Evolutionary conservation across 257 asterid species (phyloP).

Genomic region (Oldenlandia corymbosa): DNA sequence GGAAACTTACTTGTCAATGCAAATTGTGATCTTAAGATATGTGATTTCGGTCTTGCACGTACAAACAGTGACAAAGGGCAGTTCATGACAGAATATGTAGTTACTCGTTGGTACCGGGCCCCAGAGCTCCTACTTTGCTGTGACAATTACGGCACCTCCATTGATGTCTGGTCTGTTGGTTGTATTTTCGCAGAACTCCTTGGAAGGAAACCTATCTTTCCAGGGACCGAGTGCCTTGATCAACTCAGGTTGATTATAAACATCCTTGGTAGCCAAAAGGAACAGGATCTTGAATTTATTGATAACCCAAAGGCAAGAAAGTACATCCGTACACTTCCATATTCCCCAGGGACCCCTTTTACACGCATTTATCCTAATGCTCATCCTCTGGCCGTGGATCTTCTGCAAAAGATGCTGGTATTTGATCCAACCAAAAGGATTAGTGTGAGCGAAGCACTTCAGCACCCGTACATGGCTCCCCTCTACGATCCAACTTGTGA

Average conservation of each 20-base stretch:
- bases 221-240: constrained; percentile 26
- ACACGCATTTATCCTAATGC: constrained; percentile 22
- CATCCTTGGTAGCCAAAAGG: constrained; percentile 26
- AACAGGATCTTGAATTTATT: constrained; percentile 18
- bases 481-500: constrained; percentile 20
- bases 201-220: constrained; percentile 26
- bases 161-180: constrained; percentile 29
- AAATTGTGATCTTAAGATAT: constrained; percentile 27
- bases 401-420: constrained; percentile 26
- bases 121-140: constrained; percentile 28
- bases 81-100: constrained; percentile 29
- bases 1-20: constrained; percentile 25
- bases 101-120: constrained; percentile 29
- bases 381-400: constrained; percentile 23
- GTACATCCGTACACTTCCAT: constrained; percentile 22
- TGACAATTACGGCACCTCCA: constrained; percentile 25
- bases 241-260: constrained; percentile 25
- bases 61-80: constrained; percentile 25
- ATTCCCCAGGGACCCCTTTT: constrained; percentile 22
- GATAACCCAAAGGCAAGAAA: constrained; percentile 27
- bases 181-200: constrained; percentile 27
- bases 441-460: constrained; percentile 23
- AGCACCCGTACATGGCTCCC: constrained; percentile 27
- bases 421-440: constrained; percentile 29
- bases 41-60: constrained; percentile 26